Conservation (phyloP, 2,329 filamentous ascomycete genomes). For the Alternaria burnsii region DNA sequence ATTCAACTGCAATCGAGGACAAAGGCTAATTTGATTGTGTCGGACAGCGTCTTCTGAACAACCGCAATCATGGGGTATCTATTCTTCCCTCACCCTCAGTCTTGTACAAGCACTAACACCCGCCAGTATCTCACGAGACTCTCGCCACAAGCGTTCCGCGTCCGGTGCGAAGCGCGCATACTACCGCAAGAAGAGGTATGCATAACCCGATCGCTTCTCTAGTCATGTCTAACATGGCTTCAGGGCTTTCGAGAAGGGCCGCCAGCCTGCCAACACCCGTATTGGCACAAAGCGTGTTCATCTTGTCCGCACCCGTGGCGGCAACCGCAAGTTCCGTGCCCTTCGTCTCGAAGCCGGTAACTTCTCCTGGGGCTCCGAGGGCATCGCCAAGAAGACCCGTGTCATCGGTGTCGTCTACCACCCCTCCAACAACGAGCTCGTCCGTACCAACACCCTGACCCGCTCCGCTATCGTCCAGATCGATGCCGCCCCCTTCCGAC, state of each 20-base stretch:
- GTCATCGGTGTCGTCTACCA: slow-evolving; percentile 99
- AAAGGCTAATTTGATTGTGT: slow-evolving; percentile 40
- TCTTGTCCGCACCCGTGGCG: slow-evolving; percentile 95
- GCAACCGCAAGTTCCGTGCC: slow-evolving; percentile 99
- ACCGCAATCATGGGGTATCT: slow-evolving; percentile 63
- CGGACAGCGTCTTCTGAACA: slow-evolving; percentile 54
- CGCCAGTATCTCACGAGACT: slow-evolving; percentile 95
- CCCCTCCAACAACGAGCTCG: slow-evolving; percentile 99
- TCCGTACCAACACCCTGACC: slow-evolving; percentile 99
- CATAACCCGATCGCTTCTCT: slow-evolving; percentile 69
- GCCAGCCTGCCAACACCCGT: slow-evolving; percentile 99
- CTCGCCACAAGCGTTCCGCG: slow-evolving; percentile 99
- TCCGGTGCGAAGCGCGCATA: slow-evolving; percentile 86
- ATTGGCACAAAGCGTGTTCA: slow-evolving; percentile 97
- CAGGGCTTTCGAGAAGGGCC: slow-evolving; percentile 99
- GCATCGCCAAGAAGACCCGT: slow-evolving; percentile 97
- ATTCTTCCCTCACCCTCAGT: slow-evolving; percentile 16
- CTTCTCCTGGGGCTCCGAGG: slow-evolving; percentile 99
- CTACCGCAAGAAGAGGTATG: slow-evolving; percentile 68
- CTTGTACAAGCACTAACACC: slow-evolving; percentile 46
- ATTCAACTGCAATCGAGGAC: slow-evolving; percentile 14
- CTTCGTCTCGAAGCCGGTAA: slow-evolving; percentile 98
- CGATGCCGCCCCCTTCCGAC: slow-evolving; percentile 97
- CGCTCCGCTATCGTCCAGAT: slow-evolving; percentile 98
- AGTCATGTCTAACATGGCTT: slow-evolving; percentile 69